Evolutionary conservation across 2,329 filamentous ascomycete species (phyloP).

Genomic region (Paramyrothecium sp.): DNA sequence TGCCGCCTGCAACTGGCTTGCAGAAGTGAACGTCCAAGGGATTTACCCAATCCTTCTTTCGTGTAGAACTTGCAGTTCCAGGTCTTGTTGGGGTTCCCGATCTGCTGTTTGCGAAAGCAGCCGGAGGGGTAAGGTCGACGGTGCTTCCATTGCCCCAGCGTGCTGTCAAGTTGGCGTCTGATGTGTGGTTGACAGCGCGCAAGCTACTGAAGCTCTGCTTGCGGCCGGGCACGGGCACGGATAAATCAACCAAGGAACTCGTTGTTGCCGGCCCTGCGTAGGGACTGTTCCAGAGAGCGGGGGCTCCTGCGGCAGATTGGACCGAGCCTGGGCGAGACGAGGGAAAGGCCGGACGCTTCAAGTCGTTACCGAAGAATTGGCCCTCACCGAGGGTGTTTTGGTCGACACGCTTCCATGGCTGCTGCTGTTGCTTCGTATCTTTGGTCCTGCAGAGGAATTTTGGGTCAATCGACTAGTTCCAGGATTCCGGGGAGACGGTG

Average conservation of each 20-base stretch:
- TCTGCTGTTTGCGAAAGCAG: constrained; percentile 18
- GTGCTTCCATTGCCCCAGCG: constrained; percentile 33
- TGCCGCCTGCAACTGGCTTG: constrained; percentile 15
- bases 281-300: constrained; percentile 28
- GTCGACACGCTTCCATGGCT: constrained; percentile 28
- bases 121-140: constrained; percentile 31
- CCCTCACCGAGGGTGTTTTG: constrained; percentile 30
- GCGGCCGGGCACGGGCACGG: constrained; percentile 16
- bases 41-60: constrained; percentile 41
- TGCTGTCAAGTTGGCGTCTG: constrained; percentile 36
- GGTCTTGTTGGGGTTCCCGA: constrained; percentile 27
- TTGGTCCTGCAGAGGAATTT: background rate
- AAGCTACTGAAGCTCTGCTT: constrained; percentile 21
- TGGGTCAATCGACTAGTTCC: background rate
- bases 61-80: constrained; percentile 26
- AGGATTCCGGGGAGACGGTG: background rate
- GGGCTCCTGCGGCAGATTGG: constrained; percentile 25
- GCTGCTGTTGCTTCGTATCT: constrained; percentile 20
- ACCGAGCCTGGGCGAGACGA: constrained; percentile 39
- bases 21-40: constrained; percentile 47
- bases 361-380: constrained; percentile 34
- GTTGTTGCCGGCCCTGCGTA: constrained; percentile 35
- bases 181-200: constrained; percentile 26
- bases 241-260: constrained; percentile 45
- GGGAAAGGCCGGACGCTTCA: constrained; percentile 31